Conservation (phyloP, 1,139 yeast species). For the Pichia cactophila region DNA sequence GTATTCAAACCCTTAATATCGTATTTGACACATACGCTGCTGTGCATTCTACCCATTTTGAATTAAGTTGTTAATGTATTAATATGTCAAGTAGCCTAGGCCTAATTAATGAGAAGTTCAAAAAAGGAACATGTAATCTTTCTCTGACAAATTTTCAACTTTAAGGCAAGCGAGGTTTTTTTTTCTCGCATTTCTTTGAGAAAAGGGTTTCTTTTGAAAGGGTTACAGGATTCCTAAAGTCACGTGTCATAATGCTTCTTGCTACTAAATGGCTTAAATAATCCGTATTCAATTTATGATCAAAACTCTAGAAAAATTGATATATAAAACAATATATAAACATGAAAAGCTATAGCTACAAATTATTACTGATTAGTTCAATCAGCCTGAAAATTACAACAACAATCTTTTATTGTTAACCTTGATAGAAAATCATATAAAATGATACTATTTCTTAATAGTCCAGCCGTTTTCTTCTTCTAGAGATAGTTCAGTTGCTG, state of each 20-base stretch:
- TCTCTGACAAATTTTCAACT: neutral
- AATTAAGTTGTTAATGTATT: constrained; percentile 8
- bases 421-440: too few species aligned
- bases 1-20: constrained; percentile 15
- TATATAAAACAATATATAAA: neutral
- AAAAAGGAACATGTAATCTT: neutral
- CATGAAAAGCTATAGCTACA: neutral
- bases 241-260: neutral
- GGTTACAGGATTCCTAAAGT: neutral
- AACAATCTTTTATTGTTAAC: neutral
- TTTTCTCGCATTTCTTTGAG: neutral
- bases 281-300: too few species aligned
- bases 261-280: too few species aligned
- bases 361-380: neutral
- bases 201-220: neutral
- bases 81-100: constrained; percentile 13
- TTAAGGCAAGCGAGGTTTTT: neutral
- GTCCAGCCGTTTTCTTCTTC: constrained; percentile 50
- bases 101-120: constrained; percentile 3
- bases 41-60: constrained; percentile 58
- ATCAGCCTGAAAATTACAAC: neutral
- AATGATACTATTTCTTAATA: neutral
- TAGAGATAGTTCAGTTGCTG: constrained; percentile 34
- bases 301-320: neutral
- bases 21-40: constrained; percentile 33